Evolutionary conservation across 1,139 yeast genomes (phyloP).

Genomic region (Debaryomycetaceae sp.): DNA sequence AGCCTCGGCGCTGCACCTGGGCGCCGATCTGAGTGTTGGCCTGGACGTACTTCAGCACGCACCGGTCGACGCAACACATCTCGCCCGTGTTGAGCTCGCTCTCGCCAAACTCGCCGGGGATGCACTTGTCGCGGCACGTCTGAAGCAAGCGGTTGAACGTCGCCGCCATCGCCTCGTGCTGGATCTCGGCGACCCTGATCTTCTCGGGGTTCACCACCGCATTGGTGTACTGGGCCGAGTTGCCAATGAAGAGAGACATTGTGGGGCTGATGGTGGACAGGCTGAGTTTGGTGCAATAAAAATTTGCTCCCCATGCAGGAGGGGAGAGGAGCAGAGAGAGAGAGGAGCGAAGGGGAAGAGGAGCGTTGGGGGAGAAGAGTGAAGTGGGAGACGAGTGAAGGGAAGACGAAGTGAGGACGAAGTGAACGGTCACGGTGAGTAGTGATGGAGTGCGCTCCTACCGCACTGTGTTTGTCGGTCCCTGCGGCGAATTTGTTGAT

Average conservation of each 20-base stretch:
- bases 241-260: constrained; percentile 64
- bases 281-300: too few relatives aligned
- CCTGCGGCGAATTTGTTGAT: too few relatives aligned
- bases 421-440: too few relatives aligned
- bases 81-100: constrained; percentile 79
- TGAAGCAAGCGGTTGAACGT: constrained; percentile 59
- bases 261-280: too few relatives aligned
- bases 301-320: too few relatives aligned
- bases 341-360: too few relatives aligned
- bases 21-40: constrained; percentile 62
- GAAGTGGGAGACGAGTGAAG: too few relatives aligned
- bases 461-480: too few relatives aligned
- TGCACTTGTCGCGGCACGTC: constrained; percentile 66
- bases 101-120: constrained; percentile 72
- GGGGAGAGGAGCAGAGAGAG: too few relatives aligned
- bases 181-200: constrained; percentile 68
- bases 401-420: too few relatives aligned
- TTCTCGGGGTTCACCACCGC: constrained; percentile 60
- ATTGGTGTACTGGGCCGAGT: constrained; percentile 36
- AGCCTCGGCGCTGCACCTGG: constrained; percentile 27
- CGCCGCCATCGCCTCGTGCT: constrained; percentile 65
- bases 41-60: constrained; percentile 69
- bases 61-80: constrained; percentile 66
- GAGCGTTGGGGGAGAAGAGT: too few relatives aligned
- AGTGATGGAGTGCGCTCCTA: too few relatives aligned